Evolutionary conservation across 345 rosid species (phyloP).

Genomic region (Lenwebbia sp.): DNA sequence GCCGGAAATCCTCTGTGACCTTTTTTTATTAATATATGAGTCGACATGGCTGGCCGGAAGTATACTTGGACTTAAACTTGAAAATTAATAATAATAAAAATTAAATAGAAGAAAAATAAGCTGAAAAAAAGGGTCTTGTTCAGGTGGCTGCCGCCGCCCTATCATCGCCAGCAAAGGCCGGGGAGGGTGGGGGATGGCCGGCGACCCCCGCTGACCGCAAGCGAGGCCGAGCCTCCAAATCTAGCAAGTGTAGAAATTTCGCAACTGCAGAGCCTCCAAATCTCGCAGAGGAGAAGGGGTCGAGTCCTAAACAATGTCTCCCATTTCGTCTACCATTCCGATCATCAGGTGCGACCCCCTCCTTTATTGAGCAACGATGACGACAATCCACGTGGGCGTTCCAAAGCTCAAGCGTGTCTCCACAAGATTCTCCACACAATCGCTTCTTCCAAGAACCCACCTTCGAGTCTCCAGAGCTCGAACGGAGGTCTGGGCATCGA

Average conservation of each 20-base stretch:
- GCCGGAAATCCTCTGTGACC: no score
- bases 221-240: no score
- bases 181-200: no score
- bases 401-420: conserved; percentile 30
- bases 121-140: no score
- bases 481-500: conserved; percentile 19
- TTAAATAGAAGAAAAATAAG: no score
- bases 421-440: conserved; percentile 24
- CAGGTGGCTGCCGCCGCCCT: no score
- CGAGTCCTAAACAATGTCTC: not conserved
- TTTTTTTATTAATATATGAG: no score
- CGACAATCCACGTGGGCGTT: conserved; percentile 4
- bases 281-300: not conserved
- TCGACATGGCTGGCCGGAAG: no score
- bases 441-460: conserved; percentile 3
- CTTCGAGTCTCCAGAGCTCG: not conserved
- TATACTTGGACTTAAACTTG: no score
- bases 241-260: not conserved
- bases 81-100: no score
- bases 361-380: not conserved
- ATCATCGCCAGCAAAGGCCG: no score
- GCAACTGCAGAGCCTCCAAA: not conserved
- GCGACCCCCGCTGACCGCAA: no score
- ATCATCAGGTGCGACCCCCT: conserved; percentile 13
- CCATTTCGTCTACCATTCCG: not conserved